Percentiles rank a stretch among this genome's conserved stretches.
phyloP scores from a whole-genome alignment of 805 yeast species.

The Kazachstania africana region DNA sequence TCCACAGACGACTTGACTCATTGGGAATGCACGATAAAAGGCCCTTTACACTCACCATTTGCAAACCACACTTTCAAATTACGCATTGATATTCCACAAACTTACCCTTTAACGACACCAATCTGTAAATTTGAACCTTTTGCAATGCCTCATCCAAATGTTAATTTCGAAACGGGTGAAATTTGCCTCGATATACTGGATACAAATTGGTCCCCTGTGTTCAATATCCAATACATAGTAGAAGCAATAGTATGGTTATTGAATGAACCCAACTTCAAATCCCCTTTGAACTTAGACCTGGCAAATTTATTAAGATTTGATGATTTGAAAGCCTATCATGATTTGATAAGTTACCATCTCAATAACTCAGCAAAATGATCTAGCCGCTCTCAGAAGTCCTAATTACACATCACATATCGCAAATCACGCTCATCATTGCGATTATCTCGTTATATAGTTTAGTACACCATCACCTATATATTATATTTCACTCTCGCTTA shows the following conservation, averaged over 20 bases:
- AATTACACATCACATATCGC: no score
- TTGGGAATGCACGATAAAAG: slow-evolving; percentile 43
- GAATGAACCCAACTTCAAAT: slow-evolving; percentile 56
- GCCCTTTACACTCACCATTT: slow-evolving; percentile 43
- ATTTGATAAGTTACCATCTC: slow-evolving; percentile 31
- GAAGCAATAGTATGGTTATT: slow-evolving; percentile 47
- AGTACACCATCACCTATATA: no score
- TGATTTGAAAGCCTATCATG: slow-evolving; percentile 33
- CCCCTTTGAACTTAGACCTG: slow-evolving; percentile 61
- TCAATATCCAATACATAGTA: slow-evolving; percentile 46
- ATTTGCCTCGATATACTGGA: slow-evolving; percentile 60
- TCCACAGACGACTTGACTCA: slow-evolving; percentile 32
- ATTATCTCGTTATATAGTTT: no score
- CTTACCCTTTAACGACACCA: slow-evolving; percentile 55
- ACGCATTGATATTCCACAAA: slow-evolving; percentile 31
- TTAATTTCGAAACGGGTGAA: slow-evolving; percentile 46
- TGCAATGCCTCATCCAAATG: slow-evolving; percentile 38
- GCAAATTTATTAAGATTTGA: slow-evolving; percentile 46
- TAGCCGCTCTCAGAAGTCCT: not conserved
- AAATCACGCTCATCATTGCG: no score
- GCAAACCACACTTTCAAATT: slow-evolving; percentile 42
- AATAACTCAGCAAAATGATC: not conserved
- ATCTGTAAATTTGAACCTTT: slow-evolving; percentile 31
- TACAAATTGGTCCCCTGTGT: slow-evolving; percentile 58
- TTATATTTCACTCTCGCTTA: no score